Evolutionary conservation across 257 asterid genomes (phyloP), one percentile per base, ranked within the genome.

Genomic region (Nicotiana noctiflora): DNA sequence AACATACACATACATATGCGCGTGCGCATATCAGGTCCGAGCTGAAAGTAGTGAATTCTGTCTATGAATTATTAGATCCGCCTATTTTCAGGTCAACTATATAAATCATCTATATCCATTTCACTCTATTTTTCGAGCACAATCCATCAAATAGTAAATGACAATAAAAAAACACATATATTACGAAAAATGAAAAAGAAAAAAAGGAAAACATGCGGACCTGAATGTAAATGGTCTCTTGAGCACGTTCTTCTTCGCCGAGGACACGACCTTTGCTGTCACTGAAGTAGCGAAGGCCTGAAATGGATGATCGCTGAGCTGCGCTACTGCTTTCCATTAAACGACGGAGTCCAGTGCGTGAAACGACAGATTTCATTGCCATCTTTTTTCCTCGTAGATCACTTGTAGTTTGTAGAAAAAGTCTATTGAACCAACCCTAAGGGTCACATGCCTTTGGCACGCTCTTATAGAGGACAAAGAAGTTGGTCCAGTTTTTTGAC

Each of bases 171-270:
- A 74, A 1, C 15, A 60, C 3, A 14, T 59, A 79, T 27, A 40
- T 44, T 70, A 55, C 12, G 31, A 29, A 25, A 12, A 4, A 40
- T 7, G 17, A 12, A 55, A 61, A 29, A 5, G 8, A 53, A 0
- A 11, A 2, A 4, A 13, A 3, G 6, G 5, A 31, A 27, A 8
- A 2, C 4, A 10, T 32, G 13, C 62, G 52, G 21, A 92, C 98
- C 95, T 95, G 84, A 75, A 92, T 89, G 77, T 86, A 93, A 79
- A 92, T 91, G 72, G 87, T 89, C 86, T 95, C 99, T 83, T 89
- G 85, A 57, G 98, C 99, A 49, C 90, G 97, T 86, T 92, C 94
- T 89, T 95, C 99, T 83, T 95, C 99, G 10, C 91, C 84, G 82
- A 95, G 89, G 12, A 95, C 68, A 2, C 98, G 94, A 14, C 95